Evolutionary conservation across 2,329 filamentous ascomycete species (phyloP).

Genomic region (Colletotrichum sp.): DNA sequence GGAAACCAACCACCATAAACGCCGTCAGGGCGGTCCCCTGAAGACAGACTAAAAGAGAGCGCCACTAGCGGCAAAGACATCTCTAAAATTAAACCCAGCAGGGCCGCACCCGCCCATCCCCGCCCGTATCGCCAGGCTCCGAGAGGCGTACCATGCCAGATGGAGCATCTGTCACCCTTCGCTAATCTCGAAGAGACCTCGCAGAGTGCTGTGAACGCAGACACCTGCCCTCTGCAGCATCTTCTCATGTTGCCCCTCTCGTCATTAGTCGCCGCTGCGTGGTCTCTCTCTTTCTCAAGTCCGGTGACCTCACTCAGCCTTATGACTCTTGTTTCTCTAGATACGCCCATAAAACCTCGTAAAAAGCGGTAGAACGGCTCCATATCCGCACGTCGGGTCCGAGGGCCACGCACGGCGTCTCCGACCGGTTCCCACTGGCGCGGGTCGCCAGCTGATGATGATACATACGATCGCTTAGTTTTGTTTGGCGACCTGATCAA

Average conservation of each 20-base stretch:
- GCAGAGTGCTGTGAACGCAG: not conserved
- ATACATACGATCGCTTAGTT: not conserved
- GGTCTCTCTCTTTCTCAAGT: not conserved
- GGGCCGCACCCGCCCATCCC: not conserved
- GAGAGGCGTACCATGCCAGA: not conserved
- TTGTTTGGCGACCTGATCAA: not conserved
- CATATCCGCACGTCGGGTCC: not conserved
- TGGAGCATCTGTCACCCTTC: slow-evolving; percentile 9
- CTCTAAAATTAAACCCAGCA: slow-evolving; percentile 14
- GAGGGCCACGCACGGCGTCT: not conserved
- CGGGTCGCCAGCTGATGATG: not conserved
- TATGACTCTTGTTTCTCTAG: not conserved
- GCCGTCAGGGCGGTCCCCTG: not conserved
- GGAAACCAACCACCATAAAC: not conserved
- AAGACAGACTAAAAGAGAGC: not conserved
- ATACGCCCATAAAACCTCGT: not conserved
- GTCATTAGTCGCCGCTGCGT: not conserved
- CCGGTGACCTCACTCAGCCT: not conserved
- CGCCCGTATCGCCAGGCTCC: not conserved
- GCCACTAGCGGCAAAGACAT: slow-evolving; percentile 1
- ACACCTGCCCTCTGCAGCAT: not conserved
- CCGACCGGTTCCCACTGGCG: not conserved
- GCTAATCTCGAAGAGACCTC: slow-evolving; percentile 7
- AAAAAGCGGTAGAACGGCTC: not conserved
- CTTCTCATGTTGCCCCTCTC: not conserved